Percentiles rank a stretch among this genome's conserved stretches.
Conservation (phyloP, 1,284 basidiomycete genomes). For the Mycena sp. region DNA sequence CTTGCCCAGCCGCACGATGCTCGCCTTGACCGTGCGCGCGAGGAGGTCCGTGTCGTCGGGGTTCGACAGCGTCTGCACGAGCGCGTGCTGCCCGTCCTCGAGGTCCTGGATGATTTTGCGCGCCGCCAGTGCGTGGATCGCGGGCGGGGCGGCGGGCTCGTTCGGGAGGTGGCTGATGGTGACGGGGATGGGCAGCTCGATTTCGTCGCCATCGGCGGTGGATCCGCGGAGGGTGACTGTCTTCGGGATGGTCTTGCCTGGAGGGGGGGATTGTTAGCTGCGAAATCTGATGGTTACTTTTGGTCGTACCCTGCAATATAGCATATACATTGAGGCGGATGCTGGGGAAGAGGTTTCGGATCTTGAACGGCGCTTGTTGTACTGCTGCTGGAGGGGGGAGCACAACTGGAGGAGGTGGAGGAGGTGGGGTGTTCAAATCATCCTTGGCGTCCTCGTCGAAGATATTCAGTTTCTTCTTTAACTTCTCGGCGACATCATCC, state of each 20-base stretch:
- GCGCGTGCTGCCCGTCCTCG: slow-evolving; percentile 33
- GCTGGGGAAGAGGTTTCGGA: not conserved
- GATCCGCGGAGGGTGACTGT: slow-evolving; percentile 1
- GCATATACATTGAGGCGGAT: too few relatives aligned
- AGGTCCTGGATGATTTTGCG: slow-evolving; percentile 58
- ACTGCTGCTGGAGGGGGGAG: not conserved
- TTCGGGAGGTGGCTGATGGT: not conserved
- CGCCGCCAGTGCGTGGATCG: slow-evolving; percentile 63
- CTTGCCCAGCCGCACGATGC: slow-evolving; percentile 54
- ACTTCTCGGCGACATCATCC: not conserved
- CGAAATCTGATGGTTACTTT: too few relatives aligned
- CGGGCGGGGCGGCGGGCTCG: slow-evolving; percentile 10
- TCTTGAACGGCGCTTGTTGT: slow-evolving; percentile 10
- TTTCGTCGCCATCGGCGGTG: not conserved
- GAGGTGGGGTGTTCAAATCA: not conserved
- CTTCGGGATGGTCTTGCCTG: not conserved
- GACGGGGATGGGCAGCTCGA: not conserved
- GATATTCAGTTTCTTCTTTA: not conserved
- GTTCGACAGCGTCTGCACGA: slow-evolving; percentile 18
- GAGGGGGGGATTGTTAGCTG: not conserved
- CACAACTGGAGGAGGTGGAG: not conserved
- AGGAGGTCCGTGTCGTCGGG: slow-evolving; percentile 17
- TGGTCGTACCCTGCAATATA: too few relatives aligned
- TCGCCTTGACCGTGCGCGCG: slow-evolving; percentile 40
- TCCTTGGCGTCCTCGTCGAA: not conserved